Conservation (phyloP, 1,284 basidiomycete species). For the Termitomyces sp. region DNA sequence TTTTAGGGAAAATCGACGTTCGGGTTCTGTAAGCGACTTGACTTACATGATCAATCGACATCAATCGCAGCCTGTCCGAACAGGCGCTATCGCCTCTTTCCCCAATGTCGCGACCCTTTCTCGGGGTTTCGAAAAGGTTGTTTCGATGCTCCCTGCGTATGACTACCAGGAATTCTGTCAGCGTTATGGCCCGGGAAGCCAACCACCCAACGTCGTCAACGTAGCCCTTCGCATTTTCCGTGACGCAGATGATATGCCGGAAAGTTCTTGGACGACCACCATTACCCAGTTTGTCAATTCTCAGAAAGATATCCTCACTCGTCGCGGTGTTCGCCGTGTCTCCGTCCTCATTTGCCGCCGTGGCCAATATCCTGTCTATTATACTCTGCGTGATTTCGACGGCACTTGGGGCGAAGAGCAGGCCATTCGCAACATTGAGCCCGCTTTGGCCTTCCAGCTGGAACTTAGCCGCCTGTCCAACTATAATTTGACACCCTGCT, state of each 20-base stretch:
- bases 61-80: constrained; percentile 82
- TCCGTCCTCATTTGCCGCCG: constrained; percentile 91
- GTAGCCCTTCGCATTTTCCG: constrained; percentile 85
- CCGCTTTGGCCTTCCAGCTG: constrained; percentile 96
- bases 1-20: constrained; percentile 42
- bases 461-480: constrained; percentile 95
- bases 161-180: constrained; percentile 67
- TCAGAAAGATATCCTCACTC: constrained; percentile 57
- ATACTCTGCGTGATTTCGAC: constrained; percentile 79
- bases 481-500: constrained; percentile 93
- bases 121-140: constrained; percentile 71
- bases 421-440: constrained; percentile 97
- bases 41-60: constrained; percentile 83
- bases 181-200: constrained; percentile 67
- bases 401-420: constrained; percentile 90
- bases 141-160: constrained; percentile 66
- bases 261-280: constrained; percentile 75
- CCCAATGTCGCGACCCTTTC: constrained; percentile 68
- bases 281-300: constrained; percentile 76
- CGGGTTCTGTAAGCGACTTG: constrained; percentile 90
- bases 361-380: constrained; percentile 92
- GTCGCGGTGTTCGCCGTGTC: constrained; percentile 85
- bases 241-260: constrained; percentile 70
- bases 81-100: constrained; percentile 88
- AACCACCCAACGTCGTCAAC: constrained; percentile 91